phyloP scores from a whole-genome alignment of 2,329 filamentous ascomycete genomes.

The Xylaria sp. region DNA sequence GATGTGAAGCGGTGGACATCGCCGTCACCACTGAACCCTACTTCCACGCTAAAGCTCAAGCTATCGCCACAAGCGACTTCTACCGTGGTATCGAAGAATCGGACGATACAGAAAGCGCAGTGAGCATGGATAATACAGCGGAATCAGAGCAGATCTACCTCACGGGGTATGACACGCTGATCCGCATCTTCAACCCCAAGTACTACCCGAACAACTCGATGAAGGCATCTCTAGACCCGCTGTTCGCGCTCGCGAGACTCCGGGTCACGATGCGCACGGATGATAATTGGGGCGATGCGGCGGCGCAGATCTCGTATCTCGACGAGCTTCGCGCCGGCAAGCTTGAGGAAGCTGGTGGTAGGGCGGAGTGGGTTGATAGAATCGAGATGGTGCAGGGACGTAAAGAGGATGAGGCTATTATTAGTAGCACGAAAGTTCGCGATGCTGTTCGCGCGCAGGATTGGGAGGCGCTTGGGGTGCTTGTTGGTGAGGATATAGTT shows the following conservation, averaged over 20 bases:
- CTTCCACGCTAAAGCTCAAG: slow-evolving; percentile 76
- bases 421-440: slow-evolving; percentile 72
- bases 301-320: slow-evolving; percentile 66
- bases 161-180: slow-evolving; percentile 79
- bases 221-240: slow-evolving; percentile 66
- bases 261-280: slow-evolving; percentile 72
- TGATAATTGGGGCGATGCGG: slow-evolving; percentile 66
- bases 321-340: slow-evolving; percentile 57
- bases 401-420: slow-evolving; percentile 45
- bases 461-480: slow-evolving; percentile 56
- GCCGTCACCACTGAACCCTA: slow-evolving; percentile 77
- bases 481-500: slow-evolving; percentile 68
- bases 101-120: not conserved
- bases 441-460: slow-evolving; percentile 61
- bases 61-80: slow-evolving; percentile 60
- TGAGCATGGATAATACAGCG: not conserved
- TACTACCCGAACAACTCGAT: slow-evolving; percentile 70
- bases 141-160: slow-evolving; percentile 70
- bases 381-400: slow-evolving; percentile 68
- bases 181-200: slow-evolving; percentile 76
- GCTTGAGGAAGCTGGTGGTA: slow-evolving; percentile 64
- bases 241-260: slow-evolving; percentile 70
- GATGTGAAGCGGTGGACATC: slow-evolving; percentile 64
- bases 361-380: slow-evolving; percentile 65
- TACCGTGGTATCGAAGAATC: slow-evolving; percentile 48